These are phyloP conservation scores for Xanthoceras sorbifolium DNA, from an alignment of 345 rosid genomes.

Conservation along the genomic window DNA sequence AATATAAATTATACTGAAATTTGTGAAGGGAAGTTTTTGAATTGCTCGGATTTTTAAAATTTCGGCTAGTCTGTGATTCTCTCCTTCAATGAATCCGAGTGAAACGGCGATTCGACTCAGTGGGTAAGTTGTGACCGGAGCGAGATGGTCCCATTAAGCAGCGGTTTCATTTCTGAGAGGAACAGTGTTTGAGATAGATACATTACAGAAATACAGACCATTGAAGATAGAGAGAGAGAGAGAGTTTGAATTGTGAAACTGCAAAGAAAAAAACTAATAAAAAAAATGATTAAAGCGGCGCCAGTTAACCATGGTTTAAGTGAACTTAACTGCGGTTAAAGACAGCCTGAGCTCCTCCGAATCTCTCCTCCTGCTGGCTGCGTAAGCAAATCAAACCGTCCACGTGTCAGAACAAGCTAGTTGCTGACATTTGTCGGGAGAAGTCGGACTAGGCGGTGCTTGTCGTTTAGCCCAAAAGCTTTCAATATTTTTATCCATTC, in stretches of 20 bases:
- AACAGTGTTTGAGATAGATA: not conserved
- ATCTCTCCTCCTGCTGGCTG: constrained; percentile 12
- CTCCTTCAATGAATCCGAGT: constrained; percentile 12
- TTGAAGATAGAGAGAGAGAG: constrained; percentile 2
- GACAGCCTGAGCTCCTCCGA: not conserved
- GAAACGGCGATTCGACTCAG: constrained; percentile 27
- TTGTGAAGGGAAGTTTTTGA: not conserved
- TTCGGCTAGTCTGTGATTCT: not conserved
- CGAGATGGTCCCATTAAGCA: constrained; percentile 37
- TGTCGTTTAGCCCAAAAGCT: constrained; percentile 43
- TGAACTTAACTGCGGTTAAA: constrained; percentile 24
- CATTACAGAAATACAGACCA: not conserved
- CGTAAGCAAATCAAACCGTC: constrained; percentile 38
- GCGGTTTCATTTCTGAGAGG: constrained; percentile 28
- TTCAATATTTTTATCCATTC: constrained; percentile 4
- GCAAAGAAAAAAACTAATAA: not conserved
- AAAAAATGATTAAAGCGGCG: constrained; percentile 36
- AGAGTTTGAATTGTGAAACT: constrained; percentile 16
- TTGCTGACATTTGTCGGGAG: constrained; percentile 53
- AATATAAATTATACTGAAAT: constrained; percentile 2
- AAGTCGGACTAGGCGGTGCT: constrained; percentile 55
- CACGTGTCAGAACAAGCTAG: constrained; percentile 36
- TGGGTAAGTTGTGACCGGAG: constrained; percentile 25
- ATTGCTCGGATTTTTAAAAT: not conserved
- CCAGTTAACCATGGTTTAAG: constrained; percentile 30